Percentiles rank a stretch among this genome's conserved stretches.
Conservation (phyloP, 2,329 filamentous ascomycete species). For the Colletotrichum agaves region DNA sequence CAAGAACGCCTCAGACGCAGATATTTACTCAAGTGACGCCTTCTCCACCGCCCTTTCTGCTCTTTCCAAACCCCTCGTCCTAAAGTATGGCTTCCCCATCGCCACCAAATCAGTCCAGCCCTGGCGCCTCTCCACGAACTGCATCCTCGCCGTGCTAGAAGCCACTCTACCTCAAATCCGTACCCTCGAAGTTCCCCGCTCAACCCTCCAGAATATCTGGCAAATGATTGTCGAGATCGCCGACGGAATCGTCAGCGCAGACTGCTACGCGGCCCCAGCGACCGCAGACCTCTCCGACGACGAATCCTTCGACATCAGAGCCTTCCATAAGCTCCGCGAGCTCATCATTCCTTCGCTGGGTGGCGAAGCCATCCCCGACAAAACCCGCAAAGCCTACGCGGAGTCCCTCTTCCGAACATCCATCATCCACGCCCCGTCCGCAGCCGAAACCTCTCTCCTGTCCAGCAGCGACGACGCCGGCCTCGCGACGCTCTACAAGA, state of each 20-base stretch:
- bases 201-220: constrained; percentile 73
- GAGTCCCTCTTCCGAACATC: constrained; percentile 84
- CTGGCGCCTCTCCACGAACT: constrained; percentile 84
- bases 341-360: constrained; percentile 82
- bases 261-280: constrained; percentile 60
- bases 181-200: constrained; percentile 56
- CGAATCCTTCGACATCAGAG: constrained; percentile 82
- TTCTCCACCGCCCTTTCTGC: constrained; percentile 73
- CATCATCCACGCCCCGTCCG: constrained; percentile 75
- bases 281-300: constrained; percentile 69
- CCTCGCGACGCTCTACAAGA: constrained; percentile 70
- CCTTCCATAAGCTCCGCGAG: constrained; percentile 75
- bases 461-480: constrained; percentile 63
- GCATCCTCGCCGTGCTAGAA: constrained; percentile 74
- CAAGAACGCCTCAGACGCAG: constrained; percentile 68
- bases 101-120: constrained; percentile 76
- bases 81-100: constrained; percentile 84
- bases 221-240: constrained; percentile 71
- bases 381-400: constrained; percentile 75
- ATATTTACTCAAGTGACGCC: constrained; percentile 76
- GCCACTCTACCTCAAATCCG: constrained; percentile 71
- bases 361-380: constrained; percentile 70
- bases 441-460: constrained; percentile 63
- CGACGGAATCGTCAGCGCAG: constrained; percentile 76
- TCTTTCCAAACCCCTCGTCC: constrained; percentile 74